Conservation (phyloP, 1,284 basidiomycete species). For the Cutaneotrichosporon sp. region DNA sequence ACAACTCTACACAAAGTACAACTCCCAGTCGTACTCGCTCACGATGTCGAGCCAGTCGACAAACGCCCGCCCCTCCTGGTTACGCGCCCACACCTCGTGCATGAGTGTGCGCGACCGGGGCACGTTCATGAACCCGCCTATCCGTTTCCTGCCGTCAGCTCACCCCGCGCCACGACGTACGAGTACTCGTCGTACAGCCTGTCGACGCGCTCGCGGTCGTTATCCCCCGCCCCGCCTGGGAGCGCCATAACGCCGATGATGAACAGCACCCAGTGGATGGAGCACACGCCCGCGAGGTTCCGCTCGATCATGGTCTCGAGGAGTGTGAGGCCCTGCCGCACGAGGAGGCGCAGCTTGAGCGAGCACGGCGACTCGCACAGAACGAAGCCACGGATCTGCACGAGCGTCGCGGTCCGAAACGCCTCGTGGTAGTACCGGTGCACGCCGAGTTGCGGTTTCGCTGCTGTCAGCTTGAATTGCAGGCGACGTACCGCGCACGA, state of each 20-base stretch:
- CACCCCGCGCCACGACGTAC: neutral
- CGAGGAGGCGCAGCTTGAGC: constrained; percentile 1
- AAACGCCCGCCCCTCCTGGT: constrained; percentile 2
- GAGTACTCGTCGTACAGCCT: neutral
- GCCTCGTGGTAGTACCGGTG: constrained; percentile 6
- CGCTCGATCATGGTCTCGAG: constrained; percentile 4
- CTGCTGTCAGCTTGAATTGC: neutral
- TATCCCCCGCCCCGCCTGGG: neutral
- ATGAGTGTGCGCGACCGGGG: neutral
- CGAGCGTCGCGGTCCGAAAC: neutral
- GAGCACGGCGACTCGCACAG: constrained; percentile 1
- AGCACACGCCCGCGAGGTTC: neutral
- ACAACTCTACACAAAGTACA: neutral
- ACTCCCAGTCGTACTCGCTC: constrained; percentile 4
- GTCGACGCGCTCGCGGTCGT: constrained; percentile 2
- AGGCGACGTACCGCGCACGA: neutral
- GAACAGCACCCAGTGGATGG: constrained; percentile 1
- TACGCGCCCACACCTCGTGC: constrained; percentile 2
- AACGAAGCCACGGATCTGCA: constrained; percentile 3
- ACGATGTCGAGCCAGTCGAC: constrained; percentile 6
- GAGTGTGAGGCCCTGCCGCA: neutral
- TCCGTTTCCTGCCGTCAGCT: neutral
- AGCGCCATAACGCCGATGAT: neutral
- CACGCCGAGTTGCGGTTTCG: neutral
- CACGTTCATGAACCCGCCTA: constrained; percentile 1